A percentile compares a stretch with the other conserved stretches of the same genome.
phyloP scores from a whole-genome alignment of 2,329 filamentous ascomycete genomes.

The Fusarium duplospermum region DNA sequence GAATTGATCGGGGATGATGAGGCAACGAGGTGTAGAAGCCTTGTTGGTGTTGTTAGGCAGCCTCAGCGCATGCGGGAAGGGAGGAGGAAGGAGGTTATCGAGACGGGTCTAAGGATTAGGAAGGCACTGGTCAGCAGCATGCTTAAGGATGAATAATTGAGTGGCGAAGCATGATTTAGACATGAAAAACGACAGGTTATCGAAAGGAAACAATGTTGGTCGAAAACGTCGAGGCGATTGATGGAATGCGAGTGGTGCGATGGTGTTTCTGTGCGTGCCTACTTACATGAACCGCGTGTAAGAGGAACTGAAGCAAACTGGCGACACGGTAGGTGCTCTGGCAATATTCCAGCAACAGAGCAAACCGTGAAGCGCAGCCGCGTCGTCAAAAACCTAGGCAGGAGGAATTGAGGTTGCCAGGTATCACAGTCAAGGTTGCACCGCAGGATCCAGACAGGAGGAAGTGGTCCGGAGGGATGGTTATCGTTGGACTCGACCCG shows the following conservation, averaged over 20 bases:
- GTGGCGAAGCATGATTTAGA: conserved; percentile 21
- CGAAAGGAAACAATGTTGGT: not conserved
- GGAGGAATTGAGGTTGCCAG: conserved; percentile 24
- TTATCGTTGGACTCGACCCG: conserved; percentile 11
- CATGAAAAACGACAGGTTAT: too few relatives aligned
- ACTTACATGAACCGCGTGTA: conserved; percentile 39
- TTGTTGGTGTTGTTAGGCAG: conserved; percentile 22
- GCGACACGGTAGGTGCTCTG: conserved; percentile 42
- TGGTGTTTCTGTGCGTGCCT: conserved; percentile 1
- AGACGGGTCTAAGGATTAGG: conserved; percentile 32
- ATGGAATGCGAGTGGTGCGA: not conserved
- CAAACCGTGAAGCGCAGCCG: conserved; percentile 37
- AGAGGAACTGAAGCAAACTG: conserved; percentile 24
- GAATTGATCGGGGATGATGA: conserved; percentile 18
- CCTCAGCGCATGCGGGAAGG: conserved; percentile 36
- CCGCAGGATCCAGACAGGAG: conserved; percentile 16
- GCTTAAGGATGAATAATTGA: conserved; percentile 23
- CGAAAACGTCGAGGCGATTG: not conserved
- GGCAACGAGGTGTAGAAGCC: conserved; percentile 8
- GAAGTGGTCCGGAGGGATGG: conserved; percentile 15
- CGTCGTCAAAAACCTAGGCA: conserved; percentile 14
- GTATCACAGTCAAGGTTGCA: conserved; percentile 38
- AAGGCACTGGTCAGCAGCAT: conserved; percentile 43
- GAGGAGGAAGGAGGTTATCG: conserved; percentile 30
- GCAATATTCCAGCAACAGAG: conserved; percentile 57